phyloP scores from a whole-genome alignment of 164 flowering plant genomes.

The Kingdonia uniflora region DNA sequence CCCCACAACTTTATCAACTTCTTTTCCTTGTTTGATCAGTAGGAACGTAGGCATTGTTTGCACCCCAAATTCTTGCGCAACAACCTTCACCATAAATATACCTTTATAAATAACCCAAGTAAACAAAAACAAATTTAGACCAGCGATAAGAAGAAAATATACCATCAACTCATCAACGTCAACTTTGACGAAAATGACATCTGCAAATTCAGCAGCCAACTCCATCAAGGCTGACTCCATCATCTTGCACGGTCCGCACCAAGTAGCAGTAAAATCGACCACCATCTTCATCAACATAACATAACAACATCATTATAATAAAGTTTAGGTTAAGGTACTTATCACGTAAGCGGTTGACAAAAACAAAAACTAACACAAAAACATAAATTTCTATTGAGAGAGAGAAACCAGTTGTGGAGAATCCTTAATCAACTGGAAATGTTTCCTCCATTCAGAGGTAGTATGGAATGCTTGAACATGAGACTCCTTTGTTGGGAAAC shows the following conservation, averaged over 20 bases:
- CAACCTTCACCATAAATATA: conserved; percentile 7
- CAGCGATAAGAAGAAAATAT: conserved; percentile 5
- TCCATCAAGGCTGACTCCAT: conserved; percentile 46
- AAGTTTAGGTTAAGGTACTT: too few relatives aligned
- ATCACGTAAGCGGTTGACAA: too few relatives aligned
- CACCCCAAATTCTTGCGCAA: conserved; percentile 50
- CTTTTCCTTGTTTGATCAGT: conserved; percentile 61
- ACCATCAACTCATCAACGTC: conserved; percentile 77
- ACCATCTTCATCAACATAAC: conserved; percentile 24
- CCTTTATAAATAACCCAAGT: not conserved
- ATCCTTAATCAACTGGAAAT: not conserved
- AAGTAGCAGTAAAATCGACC: conserved; percentile 68
- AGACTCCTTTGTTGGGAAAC: not conserved
- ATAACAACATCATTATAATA: not conserved
- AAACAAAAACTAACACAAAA: too few relatives aligned
- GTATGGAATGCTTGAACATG: conserved; percentile 7
- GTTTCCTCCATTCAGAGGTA: conserved; percentile 4
- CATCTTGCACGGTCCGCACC: conserved; percentile 87
- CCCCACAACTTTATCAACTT: conserved; percentile 61
- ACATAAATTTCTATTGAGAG: not conserved
- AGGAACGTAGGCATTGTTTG: conserved; percentile 81
- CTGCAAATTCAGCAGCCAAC: conserved; percentile 37
- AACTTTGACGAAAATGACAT: conserved; percentile 61
- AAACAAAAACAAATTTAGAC: too few relatives aligned
- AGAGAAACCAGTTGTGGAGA: conserved; percentile 6